Evolutionary conservation across 2,329 filamentous ascomycete species (phyloP), one percentile per base, ranked within the genome.

Genomic region (Aureobasidium sp.): DNA sequence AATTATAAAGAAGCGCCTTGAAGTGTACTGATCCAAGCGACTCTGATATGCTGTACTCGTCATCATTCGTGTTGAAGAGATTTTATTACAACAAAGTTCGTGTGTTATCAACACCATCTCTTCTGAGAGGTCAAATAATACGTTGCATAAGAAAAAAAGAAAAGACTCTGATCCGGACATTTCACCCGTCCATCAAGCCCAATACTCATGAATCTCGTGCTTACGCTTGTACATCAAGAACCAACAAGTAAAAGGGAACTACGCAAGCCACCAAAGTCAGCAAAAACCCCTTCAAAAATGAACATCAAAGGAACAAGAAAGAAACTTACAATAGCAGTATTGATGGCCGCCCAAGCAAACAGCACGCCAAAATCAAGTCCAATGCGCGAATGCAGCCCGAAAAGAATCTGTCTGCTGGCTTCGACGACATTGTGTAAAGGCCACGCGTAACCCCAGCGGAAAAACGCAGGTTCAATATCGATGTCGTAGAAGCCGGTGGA

Each of bases 341-440:
- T 82, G 4, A 84, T 70, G 0, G 75, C 81, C 1, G 71, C 72
- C 85, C 84, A 87, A 0, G 79, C 80, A 63, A 86, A 80, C 47
- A 88, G 69, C 1, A 87, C 73, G 0, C 81, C 84, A 70, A 87
- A 83, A 65, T 87, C 82, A 2, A 86, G 70, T 0, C 83, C 84
- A 55, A 87, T 82, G 15, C 78, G 70, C 0, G 80, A 82, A 64
- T 84, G 80, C 6, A 83, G 72, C 61, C 82, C 84, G 65, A 88
- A 87, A 14, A 87, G 65, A 34, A 87, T 80, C n/a, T 81, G 81
- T 4, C 84, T 76, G 29, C 80, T 79, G 0, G 77, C 85, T 68
- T 85, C 78, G 34, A 87, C 84, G 41, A 87, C 76, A 42, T 83
- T 80, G 70, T 87, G 82, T 61, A 88, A 71, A 9, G 85, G 85